Base-by-base conservation (phyloP, 352 stramenopile species). In the Phytophthora sojae region DNA sequence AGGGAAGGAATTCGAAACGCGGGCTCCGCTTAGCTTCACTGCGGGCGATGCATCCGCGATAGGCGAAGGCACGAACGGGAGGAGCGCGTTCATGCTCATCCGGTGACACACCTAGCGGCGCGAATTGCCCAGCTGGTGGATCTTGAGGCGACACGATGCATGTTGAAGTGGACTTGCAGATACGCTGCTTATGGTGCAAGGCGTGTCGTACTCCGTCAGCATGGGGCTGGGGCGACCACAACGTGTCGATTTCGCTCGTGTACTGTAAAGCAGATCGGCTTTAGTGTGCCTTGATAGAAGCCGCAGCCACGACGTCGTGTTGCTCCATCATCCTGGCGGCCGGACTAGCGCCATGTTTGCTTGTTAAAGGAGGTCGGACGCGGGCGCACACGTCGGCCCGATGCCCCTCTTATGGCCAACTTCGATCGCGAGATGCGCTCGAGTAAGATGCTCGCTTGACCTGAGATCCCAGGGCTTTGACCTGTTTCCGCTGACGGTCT, bases 261-360 rank as follows among this genome's bases (percentile, higher is more conserved):
- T 61, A 73, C 59, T 68, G 60, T 69, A 69, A 73, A 69, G 57
- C 64, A 73, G 51, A 65, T 71, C 49, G 6, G 12, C n/a, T 7
- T 7, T 23, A 9, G 15, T 0, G 42, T n/a, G 45, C 25, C 23
- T 32, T 59, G 29, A 25, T 37, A 26, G 57, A 64, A 56, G 45
- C 25, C 35, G 35, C 47, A 55, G 17, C 60, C 19, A 17, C n/a
- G 47, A 23, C 30, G 49, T n/a, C 25, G 25, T 23, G 44, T 23
- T 19, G 44, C 23, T 35, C 23, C 49, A 29, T 35, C 21, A 11
- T 52, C n/a, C 2, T 26, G 45, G n/a, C 6, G 23, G 23, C 23
- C 49, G 21, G 44, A 47, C 39, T 17, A 47, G 39, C 39, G 11
- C 14, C 12, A 6, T 47, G 39, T 19, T 47, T 47, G 19, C 32